Base-by-base conservation (phyloP, 768 basidiomycete genomes). In the Astraeus odoratus region DNA sequence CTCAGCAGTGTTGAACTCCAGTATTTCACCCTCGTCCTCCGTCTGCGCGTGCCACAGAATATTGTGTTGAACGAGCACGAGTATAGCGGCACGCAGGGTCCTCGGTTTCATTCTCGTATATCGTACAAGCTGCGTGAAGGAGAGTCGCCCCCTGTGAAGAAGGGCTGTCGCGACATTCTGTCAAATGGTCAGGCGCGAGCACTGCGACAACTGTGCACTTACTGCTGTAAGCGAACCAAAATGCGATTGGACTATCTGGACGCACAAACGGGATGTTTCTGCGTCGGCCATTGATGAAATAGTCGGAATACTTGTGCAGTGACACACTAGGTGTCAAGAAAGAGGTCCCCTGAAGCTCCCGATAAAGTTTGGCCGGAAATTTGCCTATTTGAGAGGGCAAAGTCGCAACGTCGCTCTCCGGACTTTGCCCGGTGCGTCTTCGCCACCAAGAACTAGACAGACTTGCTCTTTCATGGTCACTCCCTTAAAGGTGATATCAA, bases 1-100 rank as follows among this genome's bases (percentile, higher is more conserved):
- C 58, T 92, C 90, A 43, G 85, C 78, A 12, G 80, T 67, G 56
- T 92, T 91, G 51, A 95, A 70, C 60, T 96, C 92, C 39, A 87
- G 72, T 46, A 86, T 75, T 51, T 85, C 86, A 5, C 77, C 79
- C 33, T 80, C 83, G n/a, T 81, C 79, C 8, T 81, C 81, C 5
- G 74, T 74, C 30, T 75, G 75, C 8, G 83, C 77, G 58, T 92
- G 88, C 87, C 91, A 93, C 35, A 94, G 71, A 35, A 96, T 65
- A 64, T 96, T 93, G 60, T 97, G 94, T 59, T 97, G 94, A 15
- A 94, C 74, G 43, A 97, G 76, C 36, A 84, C 76, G 36, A 96
- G 69, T 16, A 94, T 67, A 16, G 80, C 74, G 22, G 81, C 80
- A 43, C 85, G 80, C 12, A 83, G 75, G 1, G 74, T 79, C 20